These are phyloP conservation scores for Ramalina intermedia DNA, from an alignment of 495 filamentous ascomycete species.

Conservation along the genomic window DNA sequence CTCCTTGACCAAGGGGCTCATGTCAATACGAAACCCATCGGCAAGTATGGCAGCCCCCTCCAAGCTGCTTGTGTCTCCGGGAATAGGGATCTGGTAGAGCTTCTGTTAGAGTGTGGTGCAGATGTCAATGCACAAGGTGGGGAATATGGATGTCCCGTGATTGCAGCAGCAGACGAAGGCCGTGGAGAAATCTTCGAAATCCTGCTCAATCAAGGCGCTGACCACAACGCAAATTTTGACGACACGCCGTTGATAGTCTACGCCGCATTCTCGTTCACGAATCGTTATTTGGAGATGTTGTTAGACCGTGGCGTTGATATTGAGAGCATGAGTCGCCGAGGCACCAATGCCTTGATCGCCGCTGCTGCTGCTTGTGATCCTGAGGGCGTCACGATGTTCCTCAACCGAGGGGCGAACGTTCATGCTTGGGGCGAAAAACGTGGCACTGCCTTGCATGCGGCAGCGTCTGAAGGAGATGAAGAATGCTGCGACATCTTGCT, in stretches of 20 bases:
- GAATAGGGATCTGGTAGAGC: background rate
- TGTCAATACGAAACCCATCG: slow-evolving; percentile 13
- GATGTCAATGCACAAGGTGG: slow-evolving; percentile 9
- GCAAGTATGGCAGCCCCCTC: slow-evolving; percentile 14
- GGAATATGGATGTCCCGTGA: slow-evolving; percentile 5
- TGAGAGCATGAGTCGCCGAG: background rate
- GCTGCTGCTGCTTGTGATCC: slow-evolving; percentile 1
- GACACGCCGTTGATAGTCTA: slow-evolving; percentile 3
- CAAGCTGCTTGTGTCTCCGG: slow-evolving; percentile 16
- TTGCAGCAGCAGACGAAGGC: slow-evolving; percentile 9
- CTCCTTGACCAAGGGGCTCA: slow-evolving; percentile 19
- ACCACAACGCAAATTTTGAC: slow-evolving; percentile 1
- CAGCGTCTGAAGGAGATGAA: slow-evolving; percentile 5
- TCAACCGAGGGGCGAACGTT: slow-evolving; percentile 4
- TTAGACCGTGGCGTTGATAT: slow-evolving; percentile 31
- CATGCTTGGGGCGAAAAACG: background rate
- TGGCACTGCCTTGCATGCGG: slow-evolving; percentile 6
- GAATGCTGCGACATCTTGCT: slow-evolving; percentile 13
- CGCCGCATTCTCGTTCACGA: slow-evolving; percentile 2
- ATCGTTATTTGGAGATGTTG: slow-evolving; percentile 25
- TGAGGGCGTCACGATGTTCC: slow-evolving; percentile 3
- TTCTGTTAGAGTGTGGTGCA: slow-evolving; percentile 8
- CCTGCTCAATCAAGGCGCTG: slow-evolving; percentile 10
- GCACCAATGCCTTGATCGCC: slow-evolving; percentile 1
- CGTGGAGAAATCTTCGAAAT: slow-evolving; percentile 1